Conservation (phyloP, 148 eudicot genomes). For the Vaccinium darrowii region DNA sequence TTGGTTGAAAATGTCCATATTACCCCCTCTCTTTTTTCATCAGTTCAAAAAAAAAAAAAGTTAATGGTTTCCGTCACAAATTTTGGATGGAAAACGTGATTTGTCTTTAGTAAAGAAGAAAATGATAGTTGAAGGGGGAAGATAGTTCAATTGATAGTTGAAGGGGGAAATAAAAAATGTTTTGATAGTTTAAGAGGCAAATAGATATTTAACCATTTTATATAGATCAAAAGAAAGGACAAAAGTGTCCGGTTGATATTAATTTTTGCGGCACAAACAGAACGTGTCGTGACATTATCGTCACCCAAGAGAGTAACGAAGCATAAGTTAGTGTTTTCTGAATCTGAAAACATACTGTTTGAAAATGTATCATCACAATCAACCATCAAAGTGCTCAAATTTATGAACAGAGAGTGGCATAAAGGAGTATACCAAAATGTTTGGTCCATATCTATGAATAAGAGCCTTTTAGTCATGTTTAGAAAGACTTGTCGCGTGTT, state of each 20-base stretch:
- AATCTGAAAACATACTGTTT: background rate
- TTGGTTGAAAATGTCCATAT: too few species aligned
- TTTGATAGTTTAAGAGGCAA: too few species aligned
- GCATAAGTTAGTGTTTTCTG: background rate
- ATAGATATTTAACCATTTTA: too few species aligned
- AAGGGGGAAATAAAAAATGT: too few species aligned
- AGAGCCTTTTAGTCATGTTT: background rate
- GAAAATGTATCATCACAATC: background rate
- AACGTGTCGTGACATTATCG: background rate
- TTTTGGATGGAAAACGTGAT: too few species aligned
- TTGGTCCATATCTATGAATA: background rate
- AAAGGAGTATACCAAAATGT: background rate
- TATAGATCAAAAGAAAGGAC: too few species aligned
- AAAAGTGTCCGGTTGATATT: background rate
- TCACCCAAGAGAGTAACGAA: background rate
- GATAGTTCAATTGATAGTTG: too few species aligned
- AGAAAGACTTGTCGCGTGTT: background rate
- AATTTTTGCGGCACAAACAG: background rate
- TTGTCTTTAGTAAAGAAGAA: too few species aligned
- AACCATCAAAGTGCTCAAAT: background rate
- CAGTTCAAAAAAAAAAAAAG: too few species aligned
- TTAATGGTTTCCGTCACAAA: too few species aligned
- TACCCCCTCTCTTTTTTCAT: too few species aligned
- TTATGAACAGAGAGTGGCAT: background rate
- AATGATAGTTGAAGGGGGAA: too few species aligned